phyloP scores from a whole-genome alignment of 352 stramenopile species.

The Blastocystis sp. region DNA sequence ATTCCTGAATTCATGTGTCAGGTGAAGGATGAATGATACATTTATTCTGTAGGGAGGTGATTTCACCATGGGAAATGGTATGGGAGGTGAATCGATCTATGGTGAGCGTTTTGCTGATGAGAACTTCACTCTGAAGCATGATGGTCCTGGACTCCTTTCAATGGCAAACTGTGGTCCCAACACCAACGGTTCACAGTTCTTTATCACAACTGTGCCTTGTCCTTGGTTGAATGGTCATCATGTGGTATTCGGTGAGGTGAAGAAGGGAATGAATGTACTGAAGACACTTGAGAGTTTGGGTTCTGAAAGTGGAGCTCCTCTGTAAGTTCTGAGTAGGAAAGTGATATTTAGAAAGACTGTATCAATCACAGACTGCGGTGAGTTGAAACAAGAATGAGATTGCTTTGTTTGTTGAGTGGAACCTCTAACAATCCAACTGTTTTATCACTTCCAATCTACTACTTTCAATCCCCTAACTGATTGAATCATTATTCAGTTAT shows the following conservation, averaged over 20 bases:
- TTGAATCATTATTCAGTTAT: too few relatives aligned
- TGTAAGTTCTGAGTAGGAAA: not conserved
- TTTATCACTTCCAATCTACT: not conserved
- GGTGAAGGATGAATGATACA: constrained; percentile 63
- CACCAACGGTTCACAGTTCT: constrained; percentile 77
- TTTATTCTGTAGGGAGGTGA: constrained; percentile 80
- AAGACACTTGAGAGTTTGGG: constrained; percentile 67
- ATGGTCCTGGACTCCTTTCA: constrained; percentile 72
- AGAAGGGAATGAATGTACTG: constrained; percentile 67
- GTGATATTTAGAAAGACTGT: constrained; percentile 19
- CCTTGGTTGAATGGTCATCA: constrained; percentile 93
- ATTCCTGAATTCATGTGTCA: constrained; percentile 87
- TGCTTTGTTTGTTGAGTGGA: too few relatives aligned
- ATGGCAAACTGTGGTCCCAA: constrained; percentile 77
- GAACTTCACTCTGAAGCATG: constrained; percentile 79
- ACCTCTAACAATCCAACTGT: not conserved
- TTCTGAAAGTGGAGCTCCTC: constrained; percentile 59
- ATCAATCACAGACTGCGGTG: constrained; percentile 29
- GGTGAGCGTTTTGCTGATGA: constrained; percentile 80
- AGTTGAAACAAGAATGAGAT: constrained; percentile 22
- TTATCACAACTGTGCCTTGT: constrained; percentile 83
- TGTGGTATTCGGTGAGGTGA: constrained; percentile 88
- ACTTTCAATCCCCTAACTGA: not conserved
- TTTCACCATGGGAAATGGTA: constrained; percentile 84
- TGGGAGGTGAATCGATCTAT: constrained; percentile 87